phyloP scores from a whole-genome alignment of 768 basidiomycete genomes.

The Hysterangium stoloniferum region DNA sequence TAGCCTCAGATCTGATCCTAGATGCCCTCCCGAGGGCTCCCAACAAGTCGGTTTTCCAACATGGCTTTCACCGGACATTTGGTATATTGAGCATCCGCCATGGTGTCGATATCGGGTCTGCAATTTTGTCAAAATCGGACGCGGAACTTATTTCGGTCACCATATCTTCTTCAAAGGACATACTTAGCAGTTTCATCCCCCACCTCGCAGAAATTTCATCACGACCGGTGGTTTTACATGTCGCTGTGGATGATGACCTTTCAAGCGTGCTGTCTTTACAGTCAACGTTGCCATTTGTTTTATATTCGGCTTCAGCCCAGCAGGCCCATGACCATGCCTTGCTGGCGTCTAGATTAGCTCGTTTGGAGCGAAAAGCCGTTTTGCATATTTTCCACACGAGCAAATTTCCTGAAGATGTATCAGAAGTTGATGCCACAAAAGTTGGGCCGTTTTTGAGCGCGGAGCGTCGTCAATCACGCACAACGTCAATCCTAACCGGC shows the following conservation, averaged over 20 bases:
- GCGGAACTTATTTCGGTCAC: constrained; percentile 53
- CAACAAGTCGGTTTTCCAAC: constrained; percentile 34
- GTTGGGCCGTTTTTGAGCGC: constrained; percentile 54
- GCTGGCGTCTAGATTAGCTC: constrained; percentile 75
- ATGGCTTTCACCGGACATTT: constrained; percentile 33
- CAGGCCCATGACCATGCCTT: constrained; percentile 88
- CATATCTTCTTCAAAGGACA: constrained; percentile 40
- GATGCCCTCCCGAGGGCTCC: constrained; percentile 43
- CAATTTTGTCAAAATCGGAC: constrained; percentile 42
- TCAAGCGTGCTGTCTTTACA: constrained; percentile 71
- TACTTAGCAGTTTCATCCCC: constrained; percentile 53
- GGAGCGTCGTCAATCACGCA: constrained; percentile 23
- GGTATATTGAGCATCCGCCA: constrained; percentile 44
- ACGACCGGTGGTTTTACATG: constrained; percentile 61
- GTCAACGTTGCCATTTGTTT: constrained; percentile 70
- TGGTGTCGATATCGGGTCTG: constrained; percentile 57
- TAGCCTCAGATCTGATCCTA: constrained; percentile 60
- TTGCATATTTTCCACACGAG: constrained; percentile 71
- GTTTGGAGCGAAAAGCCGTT: constrained; percentile 60
- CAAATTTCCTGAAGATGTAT: constrained; percentile 30
- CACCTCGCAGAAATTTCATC: constrained; percentile 62
- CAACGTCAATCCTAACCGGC: constrained; percentile 12
- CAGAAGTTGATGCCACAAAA: constrained; percentile 50
- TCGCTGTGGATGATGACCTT: constrained; percentile 58
- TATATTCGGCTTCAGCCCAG: constrained; percentile 70